Percentiles rank a stretch among this genome's conserved stretches.
phyloP scores from a whole-genome alignment of 768 basidiomycete species.

The Melanogaster broomeanus region DNA sequence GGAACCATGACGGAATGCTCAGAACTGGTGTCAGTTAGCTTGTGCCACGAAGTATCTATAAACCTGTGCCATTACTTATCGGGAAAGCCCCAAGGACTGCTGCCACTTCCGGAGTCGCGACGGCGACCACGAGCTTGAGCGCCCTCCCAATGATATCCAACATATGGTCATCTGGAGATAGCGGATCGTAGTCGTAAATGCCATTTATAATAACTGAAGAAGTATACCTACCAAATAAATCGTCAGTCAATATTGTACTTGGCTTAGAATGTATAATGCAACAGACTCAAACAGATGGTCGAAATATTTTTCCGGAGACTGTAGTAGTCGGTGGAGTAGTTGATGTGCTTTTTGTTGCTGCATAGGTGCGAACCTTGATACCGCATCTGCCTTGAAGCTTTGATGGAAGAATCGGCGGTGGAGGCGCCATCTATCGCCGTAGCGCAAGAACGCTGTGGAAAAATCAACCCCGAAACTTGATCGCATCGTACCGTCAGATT shows the following conservation, averaged over 20 bases:
- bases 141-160: conserved; percentile 11
- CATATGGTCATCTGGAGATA: conserved; percentile 12
- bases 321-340: conserved; percentile 28
- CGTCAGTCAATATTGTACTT: conserved; percentile 4
- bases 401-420: conserved; percentile 39
- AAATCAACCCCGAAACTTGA: conserved; percentile 29
- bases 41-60: background rate
- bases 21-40: conserved; percentile 15
- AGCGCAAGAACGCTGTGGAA: conserved; percentile 24
- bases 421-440: conserved; percentile 29
- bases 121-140: conserved; percentile 15
- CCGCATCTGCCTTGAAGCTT: conserved; percentile 31
- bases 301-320: conserved; percentile 21
- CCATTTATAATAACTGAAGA: conserved; percentile 29
- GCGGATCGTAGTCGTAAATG: conserved; percentile 17
- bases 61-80: conserved; percentile 2
- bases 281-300: conserved; percentile 23
- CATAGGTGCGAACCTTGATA: conserved; percentile 29
- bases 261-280: background rate
- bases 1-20: conserved; percentile 28
- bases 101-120: conserved; percentile 20
- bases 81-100: conserved; percentile 16
- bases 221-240: conserved; percentile 6
- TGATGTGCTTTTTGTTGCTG: conserved; percentile 35
- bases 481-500: no score